Evolutionary conservation across 352 stramenopile species (phyloP).

Genomic region (Aphanomyces cochlioides): DNA sequence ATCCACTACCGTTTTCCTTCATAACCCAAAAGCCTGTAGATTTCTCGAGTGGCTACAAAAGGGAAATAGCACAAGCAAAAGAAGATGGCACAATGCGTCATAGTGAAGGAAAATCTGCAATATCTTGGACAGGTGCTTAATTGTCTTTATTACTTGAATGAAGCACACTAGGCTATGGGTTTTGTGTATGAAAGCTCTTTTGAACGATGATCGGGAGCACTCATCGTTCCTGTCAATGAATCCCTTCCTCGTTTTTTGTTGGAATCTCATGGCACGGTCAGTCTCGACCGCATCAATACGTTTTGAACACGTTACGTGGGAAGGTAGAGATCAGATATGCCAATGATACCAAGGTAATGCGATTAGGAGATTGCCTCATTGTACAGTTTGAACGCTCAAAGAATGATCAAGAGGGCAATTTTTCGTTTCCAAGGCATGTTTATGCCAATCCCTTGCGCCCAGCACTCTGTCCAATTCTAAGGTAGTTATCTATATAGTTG

Average conservation of each 20-base stretch:
- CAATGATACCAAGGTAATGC: not conserved
- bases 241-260: not conserved
- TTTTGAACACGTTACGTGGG: not conserved
- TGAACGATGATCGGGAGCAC: too few relatives aligned
- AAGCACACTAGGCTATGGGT: too few relatives aligned
- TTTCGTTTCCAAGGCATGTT: slow-evolving; percentile 1
- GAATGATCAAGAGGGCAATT: not conserved
- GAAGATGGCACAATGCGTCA: not conserved
- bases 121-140: not conserved
- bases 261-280: not conserved
- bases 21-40: not conserved
- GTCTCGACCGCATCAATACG: slow-evolving; percentile 4
- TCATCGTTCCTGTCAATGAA: not conserved
- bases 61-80: not conserved
- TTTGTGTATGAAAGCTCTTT: too few relatives aligned
- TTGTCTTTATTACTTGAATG: not conserved
- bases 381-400: not conserved
- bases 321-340: not conserved
- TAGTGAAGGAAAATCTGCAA: not conserved
- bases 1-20: not conserved
- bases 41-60: not conserved
- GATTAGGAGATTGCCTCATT: not conserved
- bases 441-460: not conserved
- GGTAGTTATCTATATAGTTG: not conserved
- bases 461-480: not conserved